phyloP scores from a whole-genome alignment of 306 rosid genomes.

The Bauhinia variegata region DNA sequence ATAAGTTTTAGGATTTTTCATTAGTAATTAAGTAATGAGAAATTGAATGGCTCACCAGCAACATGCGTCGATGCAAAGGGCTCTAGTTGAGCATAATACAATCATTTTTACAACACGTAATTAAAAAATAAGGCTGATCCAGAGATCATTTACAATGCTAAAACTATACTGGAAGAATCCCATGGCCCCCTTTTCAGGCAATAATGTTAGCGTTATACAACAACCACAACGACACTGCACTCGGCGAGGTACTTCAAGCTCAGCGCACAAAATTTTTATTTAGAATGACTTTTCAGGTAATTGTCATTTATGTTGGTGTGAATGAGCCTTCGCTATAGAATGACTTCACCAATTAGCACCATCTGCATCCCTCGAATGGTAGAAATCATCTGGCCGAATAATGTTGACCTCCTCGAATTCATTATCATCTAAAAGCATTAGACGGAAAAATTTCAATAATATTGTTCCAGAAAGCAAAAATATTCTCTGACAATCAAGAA shows the following conservation, averaged over 20 bases:
- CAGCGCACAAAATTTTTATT: neutral
- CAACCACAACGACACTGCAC: conserved; percentile 29
- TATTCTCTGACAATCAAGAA: neutral
- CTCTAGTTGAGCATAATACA: too few relatives aligned
- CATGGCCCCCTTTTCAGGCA: neutral
- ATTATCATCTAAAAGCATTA: conserved; percentile 62
- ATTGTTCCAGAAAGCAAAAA: conserved; percentile 9
- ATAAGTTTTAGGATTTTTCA: too few relatives aligned
- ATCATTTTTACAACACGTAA: too few relatives aligned
- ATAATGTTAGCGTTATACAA: conserved; percentile 7
- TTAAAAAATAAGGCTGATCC: too few relatives aligned
- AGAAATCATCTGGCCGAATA: conserved; percentile 68
- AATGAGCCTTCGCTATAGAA: conserved; percentile 19
- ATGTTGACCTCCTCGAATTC: conserved; percentile 85
- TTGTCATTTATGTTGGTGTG: conserved; percentile 15
- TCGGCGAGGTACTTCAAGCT: conserved; percentile 18
- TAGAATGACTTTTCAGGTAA: neutral
- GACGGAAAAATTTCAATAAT: conserved; percentile 2
- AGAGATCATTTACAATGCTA: too few relatives aligned
- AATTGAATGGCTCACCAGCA: too few relatives aligned
- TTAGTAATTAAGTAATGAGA: too few relatives aligned
- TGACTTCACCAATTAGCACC: conserved; percentile 62
- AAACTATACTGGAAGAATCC: neutral
- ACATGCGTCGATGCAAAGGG: too few relatives aligned
- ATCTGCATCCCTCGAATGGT: conserved; percentile 68